These are phyloP conservation scores for Wickerhamiella sorbophila DNA, from an alignment of 805 yeast species.

Conservation along the genomic window DNA sequence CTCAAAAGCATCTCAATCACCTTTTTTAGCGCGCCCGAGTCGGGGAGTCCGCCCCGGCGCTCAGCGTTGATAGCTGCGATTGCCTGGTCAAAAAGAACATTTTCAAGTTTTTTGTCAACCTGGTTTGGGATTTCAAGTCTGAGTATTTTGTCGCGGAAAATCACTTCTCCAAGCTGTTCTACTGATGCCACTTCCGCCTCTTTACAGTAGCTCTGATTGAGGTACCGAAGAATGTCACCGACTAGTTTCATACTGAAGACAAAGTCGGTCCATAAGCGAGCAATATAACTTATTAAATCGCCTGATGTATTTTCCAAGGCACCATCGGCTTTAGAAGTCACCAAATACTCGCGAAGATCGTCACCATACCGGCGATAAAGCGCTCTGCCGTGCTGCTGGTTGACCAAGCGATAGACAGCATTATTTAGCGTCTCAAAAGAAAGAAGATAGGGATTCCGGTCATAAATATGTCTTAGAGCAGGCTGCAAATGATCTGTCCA, in stretches of 20 bases:
- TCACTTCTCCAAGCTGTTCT: constrained; percentile 11
- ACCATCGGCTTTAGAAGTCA: neutral
- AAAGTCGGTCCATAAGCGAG: constrained; percentile 11
- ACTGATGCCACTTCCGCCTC: constrained; percentile 8
- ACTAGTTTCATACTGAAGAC: constrained; percentile 9
- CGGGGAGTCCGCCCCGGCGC: constrained; percentile 9
- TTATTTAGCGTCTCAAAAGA: constrained; percentile 14
- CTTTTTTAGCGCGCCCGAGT: constrained; percentile 4
- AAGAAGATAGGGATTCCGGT: constrained; percentile 3
- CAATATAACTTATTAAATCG: constrained; percentile 6
- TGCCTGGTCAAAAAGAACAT: constrained; percentile 3
- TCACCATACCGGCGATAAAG: constrained; percentile 11
- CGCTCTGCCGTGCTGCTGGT: constrained; percentile 16
- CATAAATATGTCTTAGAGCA: constrained; percentile 13
- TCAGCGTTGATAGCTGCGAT: constrained; percentile 7
- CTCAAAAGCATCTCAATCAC: constrained; percentile 11
- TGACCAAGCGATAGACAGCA: constrained; percentile 15
- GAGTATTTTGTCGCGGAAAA: constrained; percentile 13
- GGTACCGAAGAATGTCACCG: constrained; percentile 18
- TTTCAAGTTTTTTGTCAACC: constrained; percentile 2
- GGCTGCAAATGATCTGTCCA: constrained; percentile 16
- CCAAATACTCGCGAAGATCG: constrained; percentile 7
- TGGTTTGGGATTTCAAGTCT: neutral
- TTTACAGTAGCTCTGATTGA: constrained; percentile 14
- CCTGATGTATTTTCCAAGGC: neutral